phyloP scores from a whole-genome alignment of 345 rosid genomes.

The Psidium guajava region DNA sequence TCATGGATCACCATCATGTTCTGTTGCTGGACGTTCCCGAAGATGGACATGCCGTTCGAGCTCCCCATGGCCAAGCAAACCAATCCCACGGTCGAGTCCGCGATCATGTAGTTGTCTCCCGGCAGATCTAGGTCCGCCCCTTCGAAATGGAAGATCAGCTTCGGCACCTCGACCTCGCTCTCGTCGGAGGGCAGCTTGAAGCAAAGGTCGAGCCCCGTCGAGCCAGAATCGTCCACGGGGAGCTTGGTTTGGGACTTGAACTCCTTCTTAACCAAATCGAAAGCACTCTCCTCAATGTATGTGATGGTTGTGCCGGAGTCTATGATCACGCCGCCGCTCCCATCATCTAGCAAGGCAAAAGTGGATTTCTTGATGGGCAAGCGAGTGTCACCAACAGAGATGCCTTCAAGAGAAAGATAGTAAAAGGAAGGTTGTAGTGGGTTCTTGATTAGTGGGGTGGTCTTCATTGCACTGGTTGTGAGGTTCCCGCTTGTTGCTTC shows the following conservation, averaged over 20 bases:
- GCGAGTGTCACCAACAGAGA: slow-evolving; percentile 58
- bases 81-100: slow-evolving; percentile 45
- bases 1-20: slow-evolving; percentile 65
- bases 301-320: slow-evolving; percentile 94
- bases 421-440: slow-evolving; percentile 75
- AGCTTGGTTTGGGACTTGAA: slow-evolving; percentile 43
- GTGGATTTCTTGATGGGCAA: slow-evolving; percentile 56
- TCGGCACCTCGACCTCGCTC: slow-evolving; percentile 41
- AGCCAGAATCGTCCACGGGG: slow-evolving; percentile 33
- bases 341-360: slow-evolving; percentile 54
- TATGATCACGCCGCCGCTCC: slow-evolving; percentile 78
- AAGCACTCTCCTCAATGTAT: slow-evolving; percentile 49
- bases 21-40: slow-evolving; percentile 92
- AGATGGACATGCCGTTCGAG: slow-evolving; percentile 75
- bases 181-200: slow-evolving; percentile 34
- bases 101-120: slow-evolving; percentile 68
- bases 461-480: slow-evolving; percentile 11
- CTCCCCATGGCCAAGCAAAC: slow-evolving; percentile 84
- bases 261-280: slow-evolving; percentile 32
- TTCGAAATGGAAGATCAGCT: slow-evolving; percentile 56
- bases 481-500: slow-evolving; percentile 15
- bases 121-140: slow-evolving; percentile 79
- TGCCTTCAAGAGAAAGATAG: slow-evolving; percentile 77
- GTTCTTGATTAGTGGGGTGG: slow-evolving; percentile 48
- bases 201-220: slow-evolving; percentile 81